A percentile compares a stretch with the other conserved stretches of the same genome.
These are phyloP conservation scores for Blastomyces parvus DNA, from an alignment of 2,329 filamentous ascomycete species.

Conservation along the genomic window DNA sequence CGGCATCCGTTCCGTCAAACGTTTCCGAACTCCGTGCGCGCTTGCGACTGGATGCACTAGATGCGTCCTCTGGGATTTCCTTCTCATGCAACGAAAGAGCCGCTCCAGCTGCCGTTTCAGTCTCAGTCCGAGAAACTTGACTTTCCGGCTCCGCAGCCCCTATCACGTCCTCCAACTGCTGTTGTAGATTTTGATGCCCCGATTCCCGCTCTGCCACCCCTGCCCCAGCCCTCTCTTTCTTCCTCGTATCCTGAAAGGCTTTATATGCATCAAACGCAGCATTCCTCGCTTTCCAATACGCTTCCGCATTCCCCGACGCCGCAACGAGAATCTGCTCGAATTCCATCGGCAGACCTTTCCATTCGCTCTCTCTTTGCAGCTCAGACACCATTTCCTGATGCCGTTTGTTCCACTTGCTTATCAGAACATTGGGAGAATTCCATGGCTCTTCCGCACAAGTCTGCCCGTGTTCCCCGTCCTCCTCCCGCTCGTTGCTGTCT, in stretches of 20 bases:
- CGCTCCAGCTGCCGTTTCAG: neutral
- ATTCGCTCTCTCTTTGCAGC: constrained; percentile 1
- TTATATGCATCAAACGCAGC: neutral
- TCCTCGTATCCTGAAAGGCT: neutral
- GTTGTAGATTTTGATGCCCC: neutral
- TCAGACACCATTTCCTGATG: constrained; percentile 6
- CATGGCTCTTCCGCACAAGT: constrained; percentile 2
- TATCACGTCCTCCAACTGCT: neutral
- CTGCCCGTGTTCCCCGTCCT: neutral
- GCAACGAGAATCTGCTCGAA: constrained; percentile 5
- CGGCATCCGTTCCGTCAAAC: neutral
- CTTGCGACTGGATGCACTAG: neutral
- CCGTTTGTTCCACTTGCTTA: constrained; percentile 11
- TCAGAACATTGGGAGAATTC: constrained; percentile 4
- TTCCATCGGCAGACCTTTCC: neutral
- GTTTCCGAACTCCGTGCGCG: constrained; percentile 3
- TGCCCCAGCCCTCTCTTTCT: neutral
- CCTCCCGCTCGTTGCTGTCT: neutral
- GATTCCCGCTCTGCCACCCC: neutral
- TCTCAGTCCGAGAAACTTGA: neutral
- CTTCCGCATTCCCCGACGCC: constrained; percentile 3
- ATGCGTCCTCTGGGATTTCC: neutral
- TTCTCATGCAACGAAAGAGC: neutral
- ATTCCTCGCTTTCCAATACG: constrained; percentile 5
- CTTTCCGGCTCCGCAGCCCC: neutral